Evolutionary conservation across 192 early-diverging fungal species (phyloP), one percentile per base, ranked within the genome.

Genomic region (Ambispora gerdemannii): DNA sequence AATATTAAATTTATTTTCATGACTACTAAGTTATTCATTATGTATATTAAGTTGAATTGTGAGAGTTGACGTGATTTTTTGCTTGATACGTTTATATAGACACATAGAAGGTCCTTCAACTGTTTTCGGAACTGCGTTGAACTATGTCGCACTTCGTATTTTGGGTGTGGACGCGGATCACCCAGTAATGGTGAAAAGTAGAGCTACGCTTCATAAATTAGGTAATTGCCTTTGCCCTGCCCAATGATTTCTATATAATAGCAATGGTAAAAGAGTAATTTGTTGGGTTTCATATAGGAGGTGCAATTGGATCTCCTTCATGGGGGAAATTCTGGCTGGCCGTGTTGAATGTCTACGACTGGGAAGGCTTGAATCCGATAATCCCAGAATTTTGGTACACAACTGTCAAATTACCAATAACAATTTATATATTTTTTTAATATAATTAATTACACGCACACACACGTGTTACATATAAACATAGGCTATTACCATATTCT

Each of bases 261-360:
- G n/a, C n/a, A n/a, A n/a, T n/a, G n/a, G n/a, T n/a, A n/a, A n/a
- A n/a, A n/a, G n/a, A n/a, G n/a, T n/a, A n/a, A n/a, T n/a, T n/a
- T n/a, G n/a, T n/a, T n/a, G n/a, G n/a, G n/a, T n/a, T n/a, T n/a
- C n/a, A n/a, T 64, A 17, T 62, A 84, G 91, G 95, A 51, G 91
- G 95, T 38, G 93, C 97, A 19, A 77, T 80, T 2, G 92, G 88
- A 34, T 83, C 86, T 19, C 93, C 97, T 47, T 87, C 95, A 27
- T 99, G 97, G 97, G 97, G 96, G 22, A 99, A 99, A 76, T 97
- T 99, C 77, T 99, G 97, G 97, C 89, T 99, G 10, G 75, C 91
- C 20, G 83, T 89, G 24, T 80, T 99, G 75, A 90, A 91, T 68
- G 86, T 92, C 7, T 99, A 99, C 78, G 92, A 97, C 49, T 99